Percentiles rank a stretch among this genome's conserved stretches.
These are phyloP conservation scores for Eutypella sp. DNA, from an alignment of 2,329 filamentous ascomycete species.

Conservation along the genomic window DNA sequence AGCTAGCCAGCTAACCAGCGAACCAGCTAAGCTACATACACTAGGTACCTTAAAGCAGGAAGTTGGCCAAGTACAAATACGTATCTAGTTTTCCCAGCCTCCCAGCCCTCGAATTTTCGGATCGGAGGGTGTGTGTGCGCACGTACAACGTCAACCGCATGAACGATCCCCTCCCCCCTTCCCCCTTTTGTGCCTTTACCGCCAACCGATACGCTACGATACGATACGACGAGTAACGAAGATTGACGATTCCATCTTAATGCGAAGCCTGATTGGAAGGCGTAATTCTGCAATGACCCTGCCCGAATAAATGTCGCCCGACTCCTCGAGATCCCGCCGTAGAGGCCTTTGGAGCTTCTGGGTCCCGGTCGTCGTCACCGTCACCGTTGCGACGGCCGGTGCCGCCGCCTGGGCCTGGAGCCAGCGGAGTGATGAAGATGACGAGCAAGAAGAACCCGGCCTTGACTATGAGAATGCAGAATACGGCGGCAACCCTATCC, in stretches of 20 bases:
- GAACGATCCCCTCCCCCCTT: too few relatives aligned
- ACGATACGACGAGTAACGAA: neutral
- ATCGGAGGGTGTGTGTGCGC: too few relatives aligned
- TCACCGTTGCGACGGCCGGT: conserved; percentile 81
- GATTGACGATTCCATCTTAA: neutral
- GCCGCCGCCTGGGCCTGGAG: conserved; percentile 92
- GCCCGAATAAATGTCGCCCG: conserved; percentile 53
- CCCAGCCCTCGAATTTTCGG: neutral
- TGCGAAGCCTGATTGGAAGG: conserved; percentile 5
- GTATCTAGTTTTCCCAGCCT: neutral
- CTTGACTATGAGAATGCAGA: conserved; percentile 45
- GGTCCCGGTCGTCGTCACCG: conserved; percentile 81
- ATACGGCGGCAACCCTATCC: conserved; percentile 47
- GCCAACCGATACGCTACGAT: neutral
- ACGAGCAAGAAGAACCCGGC: conserved; percentile 49
- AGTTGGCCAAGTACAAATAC: too few relatives aligned
- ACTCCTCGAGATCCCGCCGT: conserved; percentile 56
- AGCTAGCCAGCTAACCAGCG: too few relatives aligned
- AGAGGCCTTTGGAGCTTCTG: conserved; percentile 72
- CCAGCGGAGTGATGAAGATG: conserved; percentile 71
- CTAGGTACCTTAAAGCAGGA: too few relatives aligned
- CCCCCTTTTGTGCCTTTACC: too few relatives aligned
- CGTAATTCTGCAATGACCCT: conserved; percentile 33
- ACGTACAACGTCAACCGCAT: too few relatives aligned
- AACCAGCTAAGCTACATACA: too few relatives aligned